Evolutionary conservation across 73 alveolate species (phyloP).

Genomic region (Paramecium sexaurelia): DNA sequence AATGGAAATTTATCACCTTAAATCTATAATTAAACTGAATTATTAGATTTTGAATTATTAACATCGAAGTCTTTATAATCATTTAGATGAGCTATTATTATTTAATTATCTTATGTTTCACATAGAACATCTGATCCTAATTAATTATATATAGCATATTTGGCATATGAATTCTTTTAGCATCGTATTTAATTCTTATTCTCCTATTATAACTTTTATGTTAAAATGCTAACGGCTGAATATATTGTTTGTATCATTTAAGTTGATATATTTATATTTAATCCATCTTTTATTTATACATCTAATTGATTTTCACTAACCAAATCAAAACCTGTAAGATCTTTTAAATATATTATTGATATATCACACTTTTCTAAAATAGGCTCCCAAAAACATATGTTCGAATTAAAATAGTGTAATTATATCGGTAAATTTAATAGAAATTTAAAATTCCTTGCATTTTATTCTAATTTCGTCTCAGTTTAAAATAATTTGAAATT

Average conservation of each 20-base stretch:
- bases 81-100: not conserved
- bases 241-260: not conserved
- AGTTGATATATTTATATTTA: slow-evolving; percentile 12
- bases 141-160: not conserved
- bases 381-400: not conserved
- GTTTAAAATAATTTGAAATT: not conserved
- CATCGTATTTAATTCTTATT: not conserved
- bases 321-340: not conserved
- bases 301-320: not conserved
- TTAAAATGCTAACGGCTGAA: not conserved
- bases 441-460: not conserved
- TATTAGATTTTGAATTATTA: not conserved
- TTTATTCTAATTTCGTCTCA: not conserved
- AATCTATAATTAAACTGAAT: not conserved
- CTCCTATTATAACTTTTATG: not conserved
- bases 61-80: not conserved
- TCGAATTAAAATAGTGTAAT: not conserved
- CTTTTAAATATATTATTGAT: not conserved
- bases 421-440: not conserved
- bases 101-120: not conserved
- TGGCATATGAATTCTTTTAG: not conserved
- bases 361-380: not conserved
- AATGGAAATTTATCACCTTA: not conserved
- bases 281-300: not conserved
- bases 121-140: slow-evolving; percentile 6